Conservation (phyloP, 768 basidiomycete genomes). For the Lactifluus hygrophoroides region DNA sequence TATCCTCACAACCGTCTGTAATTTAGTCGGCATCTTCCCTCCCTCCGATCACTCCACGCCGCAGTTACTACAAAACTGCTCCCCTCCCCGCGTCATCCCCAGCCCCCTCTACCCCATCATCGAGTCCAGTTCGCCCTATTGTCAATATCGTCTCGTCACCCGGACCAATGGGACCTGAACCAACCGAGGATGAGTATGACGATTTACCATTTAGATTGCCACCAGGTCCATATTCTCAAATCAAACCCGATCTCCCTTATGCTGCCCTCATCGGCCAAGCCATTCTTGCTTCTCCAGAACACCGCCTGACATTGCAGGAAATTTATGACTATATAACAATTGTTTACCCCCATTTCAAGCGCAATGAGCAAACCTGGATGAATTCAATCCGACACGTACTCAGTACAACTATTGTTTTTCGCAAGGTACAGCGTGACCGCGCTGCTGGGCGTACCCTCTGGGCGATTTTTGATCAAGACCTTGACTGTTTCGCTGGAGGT, state of each 20-base stretch:
- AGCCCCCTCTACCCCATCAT: conserved; percentile 48
- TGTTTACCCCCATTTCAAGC: conserved; percentile 89
- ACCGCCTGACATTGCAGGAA: conserved; percentile 85
- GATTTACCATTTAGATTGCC: conserved; percentile 70
- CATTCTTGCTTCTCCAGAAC: conserved; percentile 73
- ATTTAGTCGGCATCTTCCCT: conserved; percentile 27
- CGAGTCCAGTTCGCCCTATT: conserved; percentile 50
- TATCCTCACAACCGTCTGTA: conserved; percentile 16
- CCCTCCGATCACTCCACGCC: conserved; percentile 45
- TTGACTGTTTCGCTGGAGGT: conserved; percentile 76
- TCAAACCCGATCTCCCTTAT: conserved; percentile 83
- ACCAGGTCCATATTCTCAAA: conserved; percentile 69
- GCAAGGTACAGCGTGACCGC: conserved; percentile 73
- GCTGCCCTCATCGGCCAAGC: conserved; percentile 96
- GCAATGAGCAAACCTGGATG: conserved; percentile 93
- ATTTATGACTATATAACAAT: conserved; percentile 96
- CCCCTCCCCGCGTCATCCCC: conserved; percentile 57
- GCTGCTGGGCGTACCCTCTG: conserved; percentile 77
- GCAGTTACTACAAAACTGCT: conserved; percentile 32
- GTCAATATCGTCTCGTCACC: conserved; percentile 81
- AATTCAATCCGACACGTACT: conserved; percentile 97
- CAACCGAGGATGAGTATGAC: conserved; percentile 57
- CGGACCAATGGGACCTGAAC: conserved; percentile 61
- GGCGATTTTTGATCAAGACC: conserved; percentile 78
- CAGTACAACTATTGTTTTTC: conserved; percentile 85